These are phyloP conservation scores for Cyclocybe cylindracea DNA, from an alignment of 768 basidiomycete species.

Conservation along the genomic window DNA sequence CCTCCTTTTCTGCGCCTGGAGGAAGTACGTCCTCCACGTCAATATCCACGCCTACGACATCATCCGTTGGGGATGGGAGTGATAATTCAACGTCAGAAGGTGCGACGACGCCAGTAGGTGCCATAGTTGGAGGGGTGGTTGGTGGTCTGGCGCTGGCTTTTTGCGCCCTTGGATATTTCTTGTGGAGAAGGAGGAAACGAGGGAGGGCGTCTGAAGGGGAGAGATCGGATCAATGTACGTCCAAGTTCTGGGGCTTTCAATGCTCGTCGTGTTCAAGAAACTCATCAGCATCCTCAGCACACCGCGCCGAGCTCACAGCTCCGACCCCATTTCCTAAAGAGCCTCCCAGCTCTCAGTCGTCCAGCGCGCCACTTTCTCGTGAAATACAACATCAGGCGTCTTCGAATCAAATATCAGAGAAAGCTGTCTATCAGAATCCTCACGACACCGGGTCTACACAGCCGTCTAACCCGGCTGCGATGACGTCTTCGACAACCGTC, in stretches of 20 bases:
- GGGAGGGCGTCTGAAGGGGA: background rate
- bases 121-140: constrained; percentile 4
- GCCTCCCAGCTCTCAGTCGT: too few relatives aligned
- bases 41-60: background rate
- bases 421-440: too few relatives aligned
- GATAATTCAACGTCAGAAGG: background rate
- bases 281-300: too few relatives aligned
- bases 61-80: background rate
- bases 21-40: background rate
- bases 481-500: too few relatives aligned
- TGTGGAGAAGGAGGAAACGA: constrained; percentile 1
- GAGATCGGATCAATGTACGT: too few relatives aligned
- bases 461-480: too few relatives aligned
- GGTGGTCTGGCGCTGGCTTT: background rate
- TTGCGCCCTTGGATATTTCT: background rate
- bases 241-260: too few relatives aligned
- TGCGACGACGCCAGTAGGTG: constrained; percentile 1
- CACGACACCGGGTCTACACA: too few relatives aligned
- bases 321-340: too few relatives aligned
- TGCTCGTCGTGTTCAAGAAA: too few relatives aligned
- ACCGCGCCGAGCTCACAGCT: too few relatives aligned
- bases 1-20: background rate
- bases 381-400: background rate
- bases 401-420: background rate
- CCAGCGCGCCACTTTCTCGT: too few relatives aligned